Evolutionary conservation across 345 rosid species (phyloP), one percentile per base, ranked within the genome.

Genomic region (Heritiera littoralis): DNA sequence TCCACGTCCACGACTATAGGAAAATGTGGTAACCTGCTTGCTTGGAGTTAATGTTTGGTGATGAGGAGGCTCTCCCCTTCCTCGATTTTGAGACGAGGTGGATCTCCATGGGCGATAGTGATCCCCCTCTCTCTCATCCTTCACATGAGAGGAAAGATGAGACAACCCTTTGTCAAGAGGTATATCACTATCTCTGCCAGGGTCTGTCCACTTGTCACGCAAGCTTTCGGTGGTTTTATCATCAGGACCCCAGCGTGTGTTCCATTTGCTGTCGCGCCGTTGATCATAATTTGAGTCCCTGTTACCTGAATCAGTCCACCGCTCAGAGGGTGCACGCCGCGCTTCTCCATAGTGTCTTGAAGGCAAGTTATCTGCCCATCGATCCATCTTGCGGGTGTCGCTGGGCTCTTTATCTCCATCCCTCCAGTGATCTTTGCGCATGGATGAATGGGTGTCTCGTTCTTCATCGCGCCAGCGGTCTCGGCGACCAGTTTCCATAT

Each of bases 391-490:
- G 76, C 89, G 88, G 68, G 63, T 85, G n/a, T 94, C 98, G 81
- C 91, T 85, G 79, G 82, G 85, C 71, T 94, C 99, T 77, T 90
- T 92, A 58, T 93, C 94, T 10, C 87, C 92, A 86, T 92, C 95
- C 83, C 93, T 89, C 98, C 98, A 87, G 81, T 90, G 90, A 80
- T 91, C 98, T 78, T 92, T 93, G 77, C 89, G 92, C 23, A 83
- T 49, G 1, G 89, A 80, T 71, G 93, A 84, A 81, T 87, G 87
- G 74, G 92, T 90, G 78, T 94, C 99, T 83, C 98, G 90, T 85
- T 97, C 99, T 81, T 97, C 98, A 84, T 97, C 98, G 35, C 90
- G 98, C 98, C 99, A 97, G 78, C 92, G 93, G 80, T 90, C 95
- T 77, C 89, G 91, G 13, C 91, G 91, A 81, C 92, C 88, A 76